Conservation (phyloP, 2,329 filamentous ascomycete genomes). For the Pseudogymnoascus sp. region DNA sequence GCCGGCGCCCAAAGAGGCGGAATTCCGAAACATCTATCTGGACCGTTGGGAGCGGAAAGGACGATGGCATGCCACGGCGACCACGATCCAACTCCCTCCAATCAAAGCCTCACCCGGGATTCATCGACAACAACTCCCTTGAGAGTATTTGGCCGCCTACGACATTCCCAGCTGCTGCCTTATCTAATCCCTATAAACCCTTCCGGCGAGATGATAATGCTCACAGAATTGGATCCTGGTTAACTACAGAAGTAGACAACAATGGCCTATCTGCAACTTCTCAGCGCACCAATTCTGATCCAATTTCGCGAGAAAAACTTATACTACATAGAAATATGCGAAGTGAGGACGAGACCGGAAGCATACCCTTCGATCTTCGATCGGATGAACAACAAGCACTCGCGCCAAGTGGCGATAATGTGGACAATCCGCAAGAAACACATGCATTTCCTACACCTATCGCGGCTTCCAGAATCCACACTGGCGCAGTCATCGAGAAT, state of each 20-base stretch:
- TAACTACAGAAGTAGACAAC: not conserved
- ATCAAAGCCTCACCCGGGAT: not conserved
- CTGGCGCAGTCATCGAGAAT: not conserved
- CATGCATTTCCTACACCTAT: not conserved
- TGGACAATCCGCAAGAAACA: not conserved
- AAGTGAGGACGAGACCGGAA: not conserved
- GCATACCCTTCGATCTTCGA: not conserved
- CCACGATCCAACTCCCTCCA: conserved; percentile 22
- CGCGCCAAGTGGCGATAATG: not conserved
- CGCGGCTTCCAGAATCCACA: not conserved
- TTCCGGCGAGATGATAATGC: not conserved
- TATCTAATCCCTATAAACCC: not conserved
- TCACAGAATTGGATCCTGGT: conserved; percentile 9
- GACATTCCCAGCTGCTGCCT: not conserved
- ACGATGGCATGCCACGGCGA: conserved; percentile 15
- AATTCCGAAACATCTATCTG: conserved; percentile 29
- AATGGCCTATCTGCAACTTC: not conserved
- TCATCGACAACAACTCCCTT: not conserved
- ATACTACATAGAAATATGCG: not conserved
- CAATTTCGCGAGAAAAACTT: not conserved
- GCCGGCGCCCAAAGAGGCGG: conserved; percentile 20
- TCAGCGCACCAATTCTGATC: not conserved
- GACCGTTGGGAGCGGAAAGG: conserved; percentile 19
- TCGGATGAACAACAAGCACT: not conserved
- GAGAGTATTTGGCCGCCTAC: conserved; percentile 1